Base-by-base conservation (phyloP, 306 rosid species). In the Hippophae tibetana region DNA sequence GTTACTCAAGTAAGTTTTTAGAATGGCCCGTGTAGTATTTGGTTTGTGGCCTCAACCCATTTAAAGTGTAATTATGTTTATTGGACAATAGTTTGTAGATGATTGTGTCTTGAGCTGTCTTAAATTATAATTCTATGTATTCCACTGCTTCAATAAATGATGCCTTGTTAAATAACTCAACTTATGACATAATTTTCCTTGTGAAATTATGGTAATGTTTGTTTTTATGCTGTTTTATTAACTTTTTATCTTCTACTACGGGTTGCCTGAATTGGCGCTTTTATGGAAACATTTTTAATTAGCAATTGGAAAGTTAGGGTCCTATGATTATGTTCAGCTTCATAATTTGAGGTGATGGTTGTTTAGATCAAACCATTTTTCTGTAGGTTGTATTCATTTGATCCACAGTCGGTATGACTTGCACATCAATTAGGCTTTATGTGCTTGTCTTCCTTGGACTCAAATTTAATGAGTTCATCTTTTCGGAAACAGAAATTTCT, bases 1-100 rank as follows among this genome's bases (percentile, higher is more conserved):
- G 48, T 81, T 66, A 80, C 81, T 73, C 70, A 58, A 0, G 97
- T 90, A 76, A 77, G 82, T 47, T 44, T 31, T n/a, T 4, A 43
- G 38, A 45, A 41, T 68, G 27, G 60, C 50, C 10, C 52, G 23
- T 10, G 10, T 74, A 5, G 52, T 9, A 0, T 8, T 54, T 13
- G 45, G 40, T 12, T 41, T 7, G 12, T 61, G 8, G 6, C 52
- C 13, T 27, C 60, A 18, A 18, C 43, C 13, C 27, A 3, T 61
- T 47, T 55, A 42, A 54, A 31, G 58, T 46, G 45, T 57, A 26
- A 11, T 18, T 62, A 57, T 56, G 56, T 50, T 61, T 41, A 53
- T 13, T 43, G 61, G 23, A 56, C 52, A 9, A 23, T n/a, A 54
- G 47, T 56, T 8, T 46, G 44, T 59, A 8, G 9, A 51, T 52